phyloP scores from a whole-genome alignment of 495 filamentous ascomycete genomes.

The Hypoxylon fragiforme region DNA sequence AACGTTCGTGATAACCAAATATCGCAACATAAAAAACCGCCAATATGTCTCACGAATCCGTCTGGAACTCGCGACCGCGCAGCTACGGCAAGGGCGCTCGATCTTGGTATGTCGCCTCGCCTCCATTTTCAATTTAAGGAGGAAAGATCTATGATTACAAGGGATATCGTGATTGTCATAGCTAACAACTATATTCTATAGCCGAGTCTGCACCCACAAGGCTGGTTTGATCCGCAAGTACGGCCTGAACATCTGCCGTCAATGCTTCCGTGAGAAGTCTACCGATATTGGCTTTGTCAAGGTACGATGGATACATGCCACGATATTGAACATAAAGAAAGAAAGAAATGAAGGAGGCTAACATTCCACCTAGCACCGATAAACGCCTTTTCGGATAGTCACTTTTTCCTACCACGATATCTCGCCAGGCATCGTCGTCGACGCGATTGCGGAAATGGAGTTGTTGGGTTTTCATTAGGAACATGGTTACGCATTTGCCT shows the following conservation, averaged over 20 bases:
- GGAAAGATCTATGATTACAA: too few relatives aligned
- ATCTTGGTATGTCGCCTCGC: constrained; percentile 66
- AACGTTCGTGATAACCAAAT: constrained; percentile 21
- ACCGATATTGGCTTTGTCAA: constrained; percentile 96
- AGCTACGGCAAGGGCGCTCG: constrained; percentile 95
- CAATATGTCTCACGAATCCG: constrained; percentile 97
- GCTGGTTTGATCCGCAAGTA: constrained; percentile 99
- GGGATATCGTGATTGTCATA: too few relatives aligned
- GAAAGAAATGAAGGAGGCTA: constrained; percentile 31
- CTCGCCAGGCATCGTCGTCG: constrained; percentile 31
- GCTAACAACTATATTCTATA: constrained; percentile 44
- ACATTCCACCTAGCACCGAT: constrained; percentile 53
- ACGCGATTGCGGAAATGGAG: constrained; percentile 33
- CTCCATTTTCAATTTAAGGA: neutral
- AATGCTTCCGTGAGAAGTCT: constrained; percentile 99
- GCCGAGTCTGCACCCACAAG: constrained; percentile 93
- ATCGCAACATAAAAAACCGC: constrained; percentile 30
- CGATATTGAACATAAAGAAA: neutral
- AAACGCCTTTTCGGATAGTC: constrained; percentile 43
- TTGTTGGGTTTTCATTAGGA: constrained; percentile 33
- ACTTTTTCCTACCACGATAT: constrained; percentile 30
- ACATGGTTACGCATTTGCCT: constrained; percentile 33
- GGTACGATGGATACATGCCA: constrained; percentile 57
- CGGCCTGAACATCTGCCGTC: constrained; percentile 98
- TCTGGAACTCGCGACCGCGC: constrained; percentile 98